Evolutionary conservation across 495 filamentous ascomycete genomes (phyloP), one percentile per base, ranked within the genome.

Genomic region (Bacidia gigantensis): DNA sequence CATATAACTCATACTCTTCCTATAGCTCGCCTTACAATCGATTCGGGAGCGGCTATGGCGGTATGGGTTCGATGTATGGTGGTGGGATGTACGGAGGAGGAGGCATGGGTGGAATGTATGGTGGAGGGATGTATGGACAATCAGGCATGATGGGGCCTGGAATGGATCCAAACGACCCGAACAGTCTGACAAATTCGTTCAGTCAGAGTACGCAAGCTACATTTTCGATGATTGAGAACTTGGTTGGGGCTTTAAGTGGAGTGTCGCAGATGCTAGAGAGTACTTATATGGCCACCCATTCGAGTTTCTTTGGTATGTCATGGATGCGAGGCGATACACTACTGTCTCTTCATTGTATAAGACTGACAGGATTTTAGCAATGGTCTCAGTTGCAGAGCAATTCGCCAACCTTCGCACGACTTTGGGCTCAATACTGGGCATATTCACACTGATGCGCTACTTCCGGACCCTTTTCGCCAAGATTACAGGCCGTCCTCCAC

Each of bases 231-330:
- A 88, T 99, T 39, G 93, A 99, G 70, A 92, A 88, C 56, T 85
- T 99, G 41, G 92, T 97, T n/a, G 84, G 87, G n/a, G 89, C 93
- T 14, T 96, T 92, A 68, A 87, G 90, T 25, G 93, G 93, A 1
- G 95, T 99, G 63, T 89, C 93, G 17, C 93, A 99, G 74, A 97
- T 99, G 93, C 76, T 99, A 11, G 92, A 99, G 69, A 96, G 90
- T 67, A 97, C 93, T 11, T 99, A 95, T 60, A 97, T 99, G 93
- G 92, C 93, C n/a, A 99, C 93, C 2, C 93, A 97, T 71, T 93
- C 86, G 46, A 90, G 84, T 47, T 99, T 99, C 69, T 97, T 97
- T 64, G 92, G 90, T 97, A 79, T 64, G 84, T 73, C 24, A 26
- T 26, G 21, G 50, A 21, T 18, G 38, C 24, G 29, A 5, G 7